Evolutionary conservation across 2,329 filamentous ascomycete genomes (phyloP), one percentile per base, ranked within the genome.

Genomic region (Pseudopyrenochaeta lycopersici): DNA sequence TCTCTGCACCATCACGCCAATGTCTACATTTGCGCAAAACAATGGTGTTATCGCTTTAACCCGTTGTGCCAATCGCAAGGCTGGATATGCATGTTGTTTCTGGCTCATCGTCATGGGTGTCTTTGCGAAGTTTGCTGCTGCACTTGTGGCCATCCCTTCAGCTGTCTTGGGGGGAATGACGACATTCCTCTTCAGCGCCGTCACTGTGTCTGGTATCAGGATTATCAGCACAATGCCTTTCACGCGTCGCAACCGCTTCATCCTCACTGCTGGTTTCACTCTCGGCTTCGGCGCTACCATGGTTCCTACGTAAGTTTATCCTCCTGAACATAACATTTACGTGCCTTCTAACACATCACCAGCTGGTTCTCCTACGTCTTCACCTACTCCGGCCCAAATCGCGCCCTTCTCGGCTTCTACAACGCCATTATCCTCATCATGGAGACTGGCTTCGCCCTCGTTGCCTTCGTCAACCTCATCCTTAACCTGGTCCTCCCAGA

Each of bases 71-170:
- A 94, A 92, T 73, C 85, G 91, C 48, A 89, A 87, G 41, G 91
- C 90, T 4, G 91, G 91, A 4, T 92, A 92, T 72, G 89, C 88
- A 43, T 90, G 88, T 70, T 92, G 85, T 72, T 81, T 90, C 66
- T 92, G 92, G 80, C 83, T 95, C 10, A 76, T 95, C 56, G 74
- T 95, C 62, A 92, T 92, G 86, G 91, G 91, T 14, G 79, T 95
- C 56, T 92, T 94, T 64, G 86, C 90, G 62, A 95, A 95, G 75
- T 93, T 94, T 63, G 90, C 90, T 0, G 91, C 91, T 1, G 84
- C 90, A 0, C 85, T 95, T 3, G 89, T 91, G 4, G 84, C 90
- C 4, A 94, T 95, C 59, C 91, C 91, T 0, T 69, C 63, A 9
- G 64, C 80, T 1, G 80, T 82, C 0, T 68, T 82, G 1, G 80